Percentiles rank a stretch among this genome's conserved stretches.
Conservation (phyloP, 352 stramenopile genomes). For the Stephanocyclus meneghinianus region DNA sequence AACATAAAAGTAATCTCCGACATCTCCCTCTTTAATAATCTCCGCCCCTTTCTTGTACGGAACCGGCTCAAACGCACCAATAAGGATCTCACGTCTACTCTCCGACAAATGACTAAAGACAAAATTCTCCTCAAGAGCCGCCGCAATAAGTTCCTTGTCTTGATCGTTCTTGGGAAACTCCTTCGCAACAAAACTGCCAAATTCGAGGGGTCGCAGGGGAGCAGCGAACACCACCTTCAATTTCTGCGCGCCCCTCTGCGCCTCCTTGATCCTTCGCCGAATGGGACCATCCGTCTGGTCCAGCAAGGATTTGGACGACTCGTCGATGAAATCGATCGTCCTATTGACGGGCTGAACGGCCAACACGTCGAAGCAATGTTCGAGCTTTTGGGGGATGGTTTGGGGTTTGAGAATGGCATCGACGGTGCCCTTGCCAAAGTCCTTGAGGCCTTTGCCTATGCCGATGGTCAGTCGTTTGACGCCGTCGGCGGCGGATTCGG, state of each 20-base stretch:
- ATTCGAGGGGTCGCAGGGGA: slow-evolving; percentile 20
- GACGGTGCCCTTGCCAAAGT: slow-evolving; percentile 29
- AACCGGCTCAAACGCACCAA: slow-evolving; percentile 51
- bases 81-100: slow-evolving; percentile 77
- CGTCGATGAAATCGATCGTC: slow-evolving; percentile 38
- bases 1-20: slow-evolving; percentile 82
- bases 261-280: slow-evolving; percentile 22
- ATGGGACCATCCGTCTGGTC: slow-evolving; percentile 9
- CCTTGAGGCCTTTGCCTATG: slow-evolving; percentile 18
- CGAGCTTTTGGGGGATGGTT: slow-evolving; percentile 38
- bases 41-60: slow-evolving; percentile 25
- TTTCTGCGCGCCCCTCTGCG: slow-evolving; percentile 22
- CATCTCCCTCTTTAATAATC: slow-evolving; percentile 68
- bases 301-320: not conserved
- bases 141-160: slow-evolving; percentile 51
- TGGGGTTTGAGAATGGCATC: slow-evolving; percentile 36
- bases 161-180: slow-evolving; percentile 46
- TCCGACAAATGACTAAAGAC: slow-evolving; percentile 84
- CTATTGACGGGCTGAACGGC: slow-evolving; percentile 33
- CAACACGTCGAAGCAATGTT: slow-evolving; percentile 31
- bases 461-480: slow-evolving; percentile 14
- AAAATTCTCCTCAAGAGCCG: slow-evolving; percentile 55
- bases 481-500: not conserved
- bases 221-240: slow-evolving; percentile 46
- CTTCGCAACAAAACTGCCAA: slow-evolving; percentile 10